phyloP scores from a whole-genome alignment of 2,329 filamentous ascomycete genomes.

The Fusarium liriodendri region DNA sequence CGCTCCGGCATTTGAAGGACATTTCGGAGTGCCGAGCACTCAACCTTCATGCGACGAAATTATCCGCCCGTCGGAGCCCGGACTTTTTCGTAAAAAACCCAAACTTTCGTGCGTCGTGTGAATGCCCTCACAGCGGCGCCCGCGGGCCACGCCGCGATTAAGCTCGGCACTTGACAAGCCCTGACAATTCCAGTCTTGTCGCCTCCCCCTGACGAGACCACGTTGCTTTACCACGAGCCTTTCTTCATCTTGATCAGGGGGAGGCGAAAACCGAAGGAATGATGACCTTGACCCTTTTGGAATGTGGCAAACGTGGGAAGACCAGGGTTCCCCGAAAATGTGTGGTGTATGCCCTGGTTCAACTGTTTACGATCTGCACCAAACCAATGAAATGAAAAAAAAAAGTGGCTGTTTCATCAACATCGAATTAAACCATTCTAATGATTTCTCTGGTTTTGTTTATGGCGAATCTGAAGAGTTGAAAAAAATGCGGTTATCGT shows the following conservation, averaged over 20 bases:
- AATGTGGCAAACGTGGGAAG: slow-evolving; percentile 39
- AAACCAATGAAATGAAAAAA: neutral
- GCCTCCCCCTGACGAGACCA: neutral
- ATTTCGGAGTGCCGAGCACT: neutral
- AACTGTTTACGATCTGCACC: neutral
- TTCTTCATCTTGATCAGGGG: slow-evolving; percentile 18
- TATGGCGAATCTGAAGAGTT: neutral
- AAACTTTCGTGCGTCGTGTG: neutral
- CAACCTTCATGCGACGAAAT: neutral
- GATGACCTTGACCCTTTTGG: slow-evolving; percentile 35
- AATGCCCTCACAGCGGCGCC: neutral
- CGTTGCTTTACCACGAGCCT: neutral
- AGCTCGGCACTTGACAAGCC: neutral
- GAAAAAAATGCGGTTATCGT: slow-evolving; percentile 13
- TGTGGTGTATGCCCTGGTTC: neutral
- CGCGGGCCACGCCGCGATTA: neutral
- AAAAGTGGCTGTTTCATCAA: slow-evolving; percentile 22
- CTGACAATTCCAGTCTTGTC: neutral
- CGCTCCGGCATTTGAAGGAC: neutral
- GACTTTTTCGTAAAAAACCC: neutral
- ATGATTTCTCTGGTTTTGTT: neutral
- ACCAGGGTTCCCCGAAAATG: neutral
- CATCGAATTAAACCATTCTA: neutral
- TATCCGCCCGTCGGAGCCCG: neutral
- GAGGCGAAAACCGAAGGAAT: slow-evolving; percentile 27